Evolutionary conservation across 805 yeast genomes (phyloP), one percentile per base, ranked within the genome.

Genomic region (Candida tallmaniae): DNA sequence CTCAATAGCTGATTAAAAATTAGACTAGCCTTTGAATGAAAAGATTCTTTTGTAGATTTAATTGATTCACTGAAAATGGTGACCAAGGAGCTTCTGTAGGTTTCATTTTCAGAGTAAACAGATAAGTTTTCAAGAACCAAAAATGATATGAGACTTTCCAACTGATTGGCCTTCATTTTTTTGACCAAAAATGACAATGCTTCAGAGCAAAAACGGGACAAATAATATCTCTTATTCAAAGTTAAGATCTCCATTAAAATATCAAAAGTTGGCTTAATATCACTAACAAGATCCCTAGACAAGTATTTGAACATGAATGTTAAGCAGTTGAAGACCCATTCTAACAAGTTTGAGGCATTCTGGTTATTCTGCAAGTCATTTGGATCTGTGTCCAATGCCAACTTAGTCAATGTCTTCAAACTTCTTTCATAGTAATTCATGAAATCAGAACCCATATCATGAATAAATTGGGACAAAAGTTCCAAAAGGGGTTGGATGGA

Each of bases 391-490:
- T 49, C 46, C 35, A 54, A 32, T 0, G 76, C 67, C 38, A 85
- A 51, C 0, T 62, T 54, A 4, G 71, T 72, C 27, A 89, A 66
- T 16, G 73, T 46, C 0, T 50, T 44, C 30, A 90, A 58, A 1
- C 87, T 60, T 17, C 59, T 53, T 2, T 62, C 62, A 50, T 86
- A 88, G 50, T 65, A 87, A 6, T 74, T 75, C 65, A 87, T 72
- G 51, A 89, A 93, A 46, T 90, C 97, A 2, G 90, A 81, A 7
- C 96, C 97, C 42, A 90, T 62, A 62, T 90, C 98, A 48, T 86
- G 96, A 26, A 88, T 80, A 47, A 93, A 82, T 50, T 88, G 95
- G 0, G 95, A 75, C 16, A 88, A 55, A 35, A 64, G 53, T 52
- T 93, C 98, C 32, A 87, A 58, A 19, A 86, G 52, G 3, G 97